Evolutionary conservation across 2,329 filamentous ascomycete species (phyloP).

Genomic region (Xylaria sp.): DNA sequence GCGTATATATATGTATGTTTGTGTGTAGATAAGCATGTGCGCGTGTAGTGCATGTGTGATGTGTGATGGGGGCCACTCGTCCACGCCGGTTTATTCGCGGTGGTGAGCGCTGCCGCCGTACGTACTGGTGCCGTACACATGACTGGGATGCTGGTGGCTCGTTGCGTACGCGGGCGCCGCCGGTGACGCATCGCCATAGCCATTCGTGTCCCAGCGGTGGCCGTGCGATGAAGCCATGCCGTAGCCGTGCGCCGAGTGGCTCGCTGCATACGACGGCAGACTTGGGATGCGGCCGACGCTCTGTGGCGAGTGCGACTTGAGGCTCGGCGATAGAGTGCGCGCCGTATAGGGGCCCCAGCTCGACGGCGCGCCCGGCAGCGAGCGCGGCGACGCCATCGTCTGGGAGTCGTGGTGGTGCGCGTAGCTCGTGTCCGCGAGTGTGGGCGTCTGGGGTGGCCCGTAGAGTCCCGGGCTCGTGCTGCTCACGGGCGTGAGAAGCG

Average conservation of each 20-base stretch:
- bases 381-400: slow-evolving; percentile 63
- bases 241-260: slow-evolving; percentile 54
- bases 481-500: slow-evolving; percentile 51
- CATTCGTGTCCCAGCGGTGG: slow-evolving; percentile 49
- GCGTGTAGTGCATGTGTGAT: not conserved
- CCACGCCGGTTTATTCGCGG: slow-evolving; percentile 49
- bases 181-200: slow-evolving; percentile 45
- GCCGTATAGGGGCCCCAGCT: slow-evolving; percentile 61
- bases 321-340: slow-evolving; percentile 59
- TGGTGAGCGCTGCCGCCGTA: slow-evolving; percentile 58
- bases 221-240: slow-evolving; percentile 48
- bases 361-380: slow-evolving; percentile 59
- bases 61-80: not conserved
- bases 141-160: slow-evolving; percentile 49
- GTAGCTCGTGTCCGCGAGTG: slow-evolving; percentile 54
- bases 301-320: slow-evolving; percentile 54
- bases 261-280: slow-evolving; percentile 52
- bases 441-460: slow-evolving; percentile 51
- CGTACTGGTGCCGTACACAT: slow-evolving; percentile 57
- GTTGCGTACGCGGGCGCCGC: slow-evolving; percentile 44
- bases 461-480: slow-evolving; percentile 50
- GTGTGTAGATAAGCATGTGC: not conserved
- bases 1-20: not conserved
- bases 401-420: slow-evolving; percentile 59
- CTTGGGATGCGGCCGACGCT: slow-evolving; percentile 51